Conservation (phyloP, 2,329 filamentous ascomycete genomes). For the Talaromyces albobiverticillius region DNA sequence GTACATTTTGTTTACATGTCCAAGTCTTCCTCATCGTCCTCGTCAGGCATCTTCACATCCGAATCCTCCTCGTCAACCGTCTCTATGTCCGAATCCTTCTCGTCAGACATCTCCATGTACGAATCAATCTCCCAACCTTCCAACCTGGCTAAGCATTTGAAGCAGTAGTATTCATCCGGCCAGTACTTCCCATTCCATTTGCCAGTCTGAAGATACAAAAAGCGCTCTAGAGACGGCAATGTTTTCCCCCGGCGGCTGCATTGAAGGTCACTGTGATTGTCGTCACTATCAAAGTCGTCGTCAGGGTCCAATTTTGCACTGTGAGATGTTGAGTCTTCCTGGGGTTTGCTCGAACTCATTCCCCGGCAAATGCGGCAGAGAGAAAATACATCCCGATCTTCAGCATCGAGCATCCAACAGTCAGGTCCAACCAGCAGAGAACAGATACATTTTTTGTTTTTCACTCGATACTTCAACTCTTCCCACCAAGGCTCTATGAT, state of each 20-base stretch:
- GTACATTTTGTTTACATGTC: too few relatives aligned
- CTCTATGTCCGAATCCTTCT: neutral
- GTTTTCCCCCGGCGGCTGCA: neutral
- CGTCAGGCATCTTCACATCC: too few relatives aligned
- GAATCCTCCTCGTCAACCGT: too few relatives aligned
- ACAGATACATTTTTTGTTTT: neutral
- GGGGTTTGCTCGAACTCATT: neutral
- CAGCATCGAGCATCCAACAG: neutral
- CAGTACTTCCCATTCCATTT: neutral
- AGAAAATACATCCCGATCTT: neutral
- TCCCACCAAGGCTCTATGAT: slow-evolving; percentile 7
- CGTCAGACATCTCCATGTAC: neutral
- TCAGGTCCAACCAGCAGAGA: neutral
- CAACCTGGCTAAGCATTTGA: neutral
- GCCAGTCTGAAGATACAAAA: neutral
- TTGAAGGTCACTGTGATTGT: neutral
- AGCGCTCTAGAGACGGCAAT: neutral
- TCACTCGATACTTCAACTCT: slow-evolving; percentile 4
- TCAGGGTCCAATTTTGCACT: neutral
- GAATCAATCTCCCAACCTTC: neutral
- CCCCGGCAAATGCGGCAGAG: neutral
- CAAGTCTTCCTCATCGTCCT: too few relatives aligned
- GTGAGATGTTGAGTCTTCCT: neutral
- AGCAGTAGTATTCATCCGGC: neutral
- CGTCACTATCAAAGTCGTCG: neutral